Evolutionary conservation across 2,329 filamentous ascomycete species (phyloP).

Genomic region (Chrysosporium queenslandicum): DNA sequence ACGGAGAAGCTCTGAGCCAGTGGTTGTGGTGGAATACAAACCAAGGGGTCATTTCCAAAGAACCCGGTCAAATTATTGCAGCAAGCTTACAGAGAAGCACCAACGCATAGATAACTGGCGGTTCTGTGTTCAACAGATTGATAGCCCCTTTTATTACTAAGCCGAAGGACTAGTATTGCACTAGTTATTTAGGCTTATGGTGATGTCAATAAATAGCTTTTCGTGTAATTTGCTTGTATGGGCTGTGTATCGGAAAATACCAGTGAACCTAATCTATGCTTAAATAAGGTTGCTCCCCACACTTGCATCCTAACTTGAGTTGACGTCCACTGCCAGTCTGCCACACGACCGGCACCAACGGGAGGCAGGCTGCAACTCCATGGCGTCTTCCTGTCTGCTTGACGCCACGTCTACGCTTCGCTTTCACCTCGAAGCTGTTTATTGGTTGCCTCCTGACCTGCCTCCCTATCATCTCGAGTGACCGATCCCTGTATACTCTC

Average conservation of each 20-base stretch:
- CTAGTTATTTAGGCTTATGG: neutral
- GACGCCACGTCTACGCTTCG: neutral
- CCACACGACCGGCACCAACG: neutral
- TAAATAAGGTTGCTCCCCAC: constrained; percentile 10
- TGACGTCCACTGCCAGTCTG: neutral
- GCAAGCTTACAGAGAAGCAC: no score
- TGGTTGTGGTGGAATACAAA: no score
- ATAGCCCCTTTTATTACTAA: neutral
- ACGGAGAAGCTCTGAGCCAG: no score
- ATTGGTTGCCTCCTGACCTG: neutral
- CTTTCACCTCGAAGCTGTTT: neutral
- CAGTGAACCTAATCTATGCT: neutral
- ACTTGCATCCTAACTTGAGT: neutral
- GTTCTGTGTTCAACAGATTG: no score
- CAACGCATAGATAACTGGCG: no score
- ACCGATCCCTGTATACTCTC: neutral
- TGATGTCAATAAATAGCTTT: neutral
- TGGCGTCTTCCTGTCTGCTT: neutral
- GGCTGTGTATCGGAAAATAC: neutral
- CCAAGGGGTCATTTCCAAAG: no score
- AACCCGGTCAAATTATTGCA: no score
- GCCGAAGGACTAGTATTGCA: neutral
- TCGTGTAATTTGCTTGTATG: neutral
- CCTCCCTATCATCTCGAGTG: neutral
- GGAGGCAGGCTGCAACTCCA: neutral